phyloP scores from a whole-genome alignment of 352 stramenopile genomes.

The Pythium diclinum region DNA sequence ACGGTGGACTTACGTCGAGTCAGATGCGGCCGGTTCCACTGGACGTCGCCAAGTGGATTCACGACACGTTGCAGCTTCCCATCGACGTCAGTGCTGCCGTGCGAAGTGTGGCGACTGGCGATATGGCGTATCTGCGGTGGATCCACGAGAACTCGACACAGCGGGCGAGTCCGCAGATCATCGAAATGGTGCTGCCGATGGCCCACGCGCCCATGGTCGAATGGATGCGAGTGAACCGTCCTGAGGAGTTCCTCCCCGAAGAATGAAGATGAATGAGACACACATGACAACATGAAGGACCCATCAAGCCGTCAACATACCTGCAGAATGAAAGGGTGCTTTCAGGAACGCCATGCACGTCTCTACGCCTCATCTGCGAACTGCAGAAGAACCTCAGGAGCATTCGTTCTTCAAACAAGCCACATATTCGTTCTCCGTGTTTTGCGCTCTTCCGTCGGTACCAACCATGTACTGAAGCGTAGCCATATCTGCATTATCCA shows the following conservation, averaged over 20 bases:
- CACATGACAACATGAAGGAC: background rate
- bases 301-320: background rate
- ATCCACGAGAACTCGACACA: slow-evolving; percentile 13
- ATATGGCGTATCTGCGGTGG: slow-evolving; percentile 16
- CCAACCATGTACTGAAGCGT: background rate
- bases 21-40: background rate
- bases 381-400: background rate
- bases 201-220: slow-evolving; percentile 19
- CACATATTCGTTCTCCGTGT: background rate
- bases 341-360: too few relatives aligned
- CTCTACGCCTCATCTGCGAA: background rate
- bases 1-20: slow-evolving; percentile 19
- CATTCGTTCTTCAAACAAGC: background rate
- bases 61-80: slow-evolving; percentile 1
- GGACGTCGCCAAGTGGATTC: slow-evolving; percentile 2
- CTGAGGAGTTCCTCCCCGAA: slow-evolving; percentile 1
- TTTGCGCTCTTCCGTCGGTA: background rate
- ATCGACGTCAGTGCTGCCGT: slow-evolving; percentile 7
- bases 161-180: slow-evolving; percentile 11
- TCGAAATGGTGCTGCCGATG: slow-evolving; percentile 18
- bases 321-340: too few relatives aligned
- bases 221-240: slow-evolving; percentile 18
- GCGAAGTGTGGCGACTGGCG: slow-evolving; percentile 13
- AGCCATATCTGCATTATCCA: slow-evolving; percentile 8
- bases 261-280: background rate